Conservation (phyloP, 2,329 filamentous ascomycete genomes). For the Dactylellina haptotyla region DNA sequence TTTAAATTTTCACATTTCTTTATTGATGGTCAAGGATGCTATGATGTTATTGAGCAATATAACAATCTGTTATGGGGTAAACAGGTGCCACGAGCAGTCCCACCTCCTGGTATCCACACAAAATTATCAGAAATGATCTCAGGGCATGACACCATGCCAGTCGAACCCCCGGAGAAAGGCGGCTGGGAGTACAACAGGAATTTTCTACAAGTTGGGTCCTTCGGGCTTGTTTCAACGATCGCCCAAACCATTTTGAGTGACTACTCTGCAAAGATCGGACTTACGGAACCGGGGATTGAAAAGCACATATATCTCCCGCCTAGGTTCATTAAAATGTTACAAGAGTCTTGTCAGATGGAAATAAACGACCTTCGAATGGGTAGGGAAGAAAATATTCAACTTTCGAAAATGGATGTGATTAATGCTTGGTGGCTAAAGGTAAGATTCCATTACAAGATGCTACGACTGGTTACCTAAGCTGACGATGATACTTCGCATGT, state of each 20-base stretch:
- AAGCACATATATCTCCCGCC: slow-evolving; percentile 37
- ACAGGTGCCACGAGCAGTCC: slow-evolving; percentile 16
- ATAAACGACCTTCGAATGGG: neutral
- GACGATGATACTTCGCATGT: neutral
- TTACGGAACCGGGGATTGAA: slow-evolving; percentile 8
- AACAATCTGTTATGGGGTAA: slow-evolving; percentile 10
- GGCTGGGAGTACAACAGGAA: slow-evolving; percentile 39
- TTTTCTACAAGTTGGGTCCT: slow-evolving; percentile 15
- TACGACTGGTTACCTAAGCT: neutral
- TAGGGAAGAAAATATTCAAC: neutral
- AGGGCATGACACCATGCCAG: slow-evolving; percentile 5
- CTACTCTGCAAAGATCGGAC: slow-evolving; percentile 12
- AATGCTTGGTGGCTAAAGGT: slow-evolving; percentile 38
- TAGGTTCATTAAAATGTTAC: slow-evolving; percentile 9
- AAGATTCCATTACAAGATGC: neutral
- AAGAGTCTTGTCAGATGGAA: slow-evolving; percentile 27
- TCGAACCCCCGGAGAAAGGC: neutral
- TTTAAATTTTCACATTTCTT: slow-evolving; percentile 46
- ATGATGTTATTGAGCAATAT: slow-evolving; percentile 25
- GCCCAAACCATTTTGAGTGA: slow-evolving; percentile 9
- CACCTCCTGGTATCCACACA: slow-evolving; percentile 19
- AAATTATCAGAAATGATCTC: slow-evolving; percentile 26
- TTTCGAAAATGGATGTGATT: slow-evolving; percentile 34
- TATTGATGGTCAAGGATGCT: slow-evolving; percentile 29
- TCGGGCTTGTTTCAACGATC: neutral